A percentile compares a stretch with the other conserved stretches of the same genome.
Evolutionary conservation across 2,329 filamentous ascomycete genomes (phyloP).

Genomic region (Plectosphaerella sp.): DNA sequence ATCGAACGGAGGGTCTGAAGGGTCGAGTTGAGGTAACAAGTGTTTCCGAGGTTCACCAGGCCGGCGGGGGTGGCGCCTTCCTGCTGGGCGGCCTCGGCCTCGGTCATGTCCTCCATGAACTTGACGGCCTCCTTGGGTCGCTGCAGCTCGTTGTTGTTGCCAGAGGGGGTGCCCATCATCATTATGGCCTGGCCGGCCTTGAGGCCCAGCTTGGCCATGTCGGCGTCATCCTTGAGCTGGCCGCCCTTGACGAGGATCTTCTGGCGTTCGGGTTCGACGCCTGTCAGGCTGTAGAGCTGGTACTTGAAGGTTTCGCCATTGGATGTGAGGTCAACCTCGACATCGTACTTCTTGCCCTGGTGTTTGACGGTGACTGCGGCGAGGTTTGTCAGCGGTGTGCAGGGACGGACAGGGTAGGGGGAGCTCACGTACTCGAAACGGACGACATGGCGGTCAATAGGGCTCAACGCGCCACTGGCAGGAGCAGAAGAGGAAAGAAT

Average conservation of each 20-base stretch:
- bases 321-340: slow-evolving; percentile 81
- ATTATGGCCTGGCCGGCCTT: slow-evolving; percentile 86
- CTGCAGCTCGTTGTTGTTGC: slow-evolving; percentile 54
- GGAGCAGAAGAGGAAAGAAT: background rate
- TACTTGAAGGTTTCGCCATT: slow-evolving; percentile 93
- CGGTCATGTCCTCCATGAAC: slow-evolving; percentile 97
- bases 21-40: slow-evolving; percentile 97
- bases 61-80: slow-evolving; percentile 84
- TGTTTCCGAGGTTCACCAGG: slow-evolving; percentile 90
- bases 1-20: slow-evolving; percentile 87
- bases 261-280: slow-evolving; percentile 92
- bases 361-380: slow-evolving; percentile 83
- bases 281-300: slow-evolving; percentile 91
- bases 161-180: slow-evolving; percentile 91
- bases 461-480: slow-evolving; percentile 7
- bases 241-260: slow-evolving; percentile 94
- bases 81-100: slow-evolving; percentile 80
- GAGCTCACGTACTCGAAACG: slow-evolving; percentile 43
- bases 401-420: slow-evolving; percentile 3
- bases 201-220: slow-evolving; percentile 76
- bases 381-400: slow-evolving; percentile 14
- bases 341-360: slow-evolving; percentile 88
- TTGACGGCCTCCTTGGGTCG: slow-evolving; percentile 77
- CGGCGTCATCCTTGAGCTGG: slow-evolving; percentile 91
- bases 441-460: slow-evolving; percentile 43